A percentile compares a stretch with the other conserved stretches of the same genome.
These are phyloP conservation scores for Trichaptum fuscoviolaceum DNA, from an alignment of 768 basidiomycete genomes.

Conservation along the genomic window DNA sequence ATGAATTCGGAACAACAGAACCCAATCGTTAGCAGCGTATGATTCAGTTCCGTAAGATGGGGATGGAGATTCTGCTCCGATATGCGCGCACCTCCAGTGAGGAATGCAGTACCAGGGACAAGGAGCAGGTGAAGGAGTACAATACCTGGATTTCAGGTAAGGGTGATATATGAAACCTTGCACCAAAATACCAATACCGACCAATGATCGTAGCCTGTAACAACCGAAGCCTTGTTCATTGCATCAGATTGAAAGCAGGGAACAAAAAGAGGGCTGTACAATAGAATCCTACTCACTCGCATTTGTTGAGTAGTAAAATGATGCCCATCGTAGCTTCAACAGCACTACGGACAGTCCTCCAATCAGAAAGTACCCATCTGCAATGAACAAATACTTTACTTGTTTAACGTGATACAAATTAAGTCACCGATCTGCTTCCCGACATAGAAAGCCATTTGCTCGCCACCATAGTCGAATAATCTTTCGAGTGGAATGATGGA, in stretches of 20 bases:
- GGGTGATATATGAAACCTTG: neutral
- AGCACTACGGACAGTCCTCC: slow-evolving; percentile 31
- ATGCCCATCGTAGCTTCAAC: slow-evolving; percentile 72
- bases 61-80: slow-evolving; percentile 65
- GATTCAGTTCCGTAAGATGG: slow-evolving; percentile 60
- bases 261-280: neutral
- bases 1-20: neutral
- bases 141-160: slow-evolving; percentile 42
- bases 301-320: slow-evolving; percentile 48
- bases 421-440: slow-evolving; percentile 60
- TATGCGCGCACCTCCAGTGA: slow-evolving; percentile 66
- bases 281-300: slow-evolving; percentile 49
- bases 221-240: slow-evolving; percentile 42
- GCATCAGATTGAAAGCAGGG: neutral
- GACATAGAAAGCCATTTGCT: slow-evolving; percentile 50
- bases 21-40: slow-evolving; percentile 66
- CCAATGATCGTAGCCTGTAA: slow-evolving; percentile 68
- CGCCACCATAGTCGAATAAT: slow-evolving; percentile 62
- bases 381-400: slow-evolving; percentile 34
- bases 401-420: slow-evolving; percentile 57
- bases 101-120: slow-evolving; percentile 63
- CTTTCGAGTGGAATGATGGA: slow-evolving; percentile 62
- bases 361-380: neutral
- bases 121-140: slow-evolving; percentile 67
- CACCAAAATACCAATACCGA: slow-evolving; percentile 17